phyloP scores from a whole-genome alignment of 106 monocot species.

The Phalaenopsis aphrodite region DNA sequence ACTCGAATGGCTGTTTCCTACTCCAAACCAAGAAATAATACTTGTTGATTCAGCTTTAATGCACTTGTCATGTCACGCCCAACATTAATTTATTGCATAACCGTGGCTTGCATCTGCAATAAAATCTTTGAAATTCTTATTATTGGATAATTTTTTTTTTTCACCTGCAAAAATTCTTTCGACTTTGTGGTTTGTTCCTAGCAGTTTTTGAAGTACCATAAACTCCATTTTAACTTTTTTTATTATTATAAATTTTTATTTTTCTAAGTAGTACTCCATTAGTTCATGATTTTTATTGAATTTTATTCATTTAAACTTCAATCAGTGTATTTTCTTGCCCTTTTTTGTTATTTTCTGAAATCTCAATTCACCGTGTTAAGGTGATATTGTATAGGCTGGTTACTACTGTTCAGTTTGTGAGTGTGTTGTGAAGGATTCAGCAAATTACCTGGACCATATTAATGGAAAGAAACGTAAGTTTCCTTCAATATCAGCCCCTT shows the following conservation, averaged over 20 bases:
- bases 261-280: background rate
- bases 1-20: no score
- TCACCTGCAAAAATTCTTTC: background rate
- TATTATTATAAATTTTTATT: background rate
- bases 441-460: conserved; percentile 95
- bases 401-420: conserved; percentile 96
- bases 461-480: conserved; percentile 98
- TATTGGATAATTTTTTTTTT: background rate
- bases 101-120: background rate
- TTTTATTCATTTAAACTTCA: background rate
- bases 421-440: conserved; percentile 99
- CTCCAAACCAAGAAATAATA: no score
- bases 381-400: conserved; percentile 60
- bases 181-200: background rate
- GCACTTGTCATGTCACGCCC: no score
- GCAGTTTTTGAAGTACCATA: background rate
- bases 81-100: background rate
- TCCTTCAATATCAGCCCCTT: background rate
- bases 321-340: background rate
- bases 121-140: background rate
- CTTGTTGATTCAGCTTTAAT: no score
- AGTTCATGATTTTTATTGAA: background rate
- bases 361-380: background rate
- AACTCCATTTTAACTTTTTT: background rate
- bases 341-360: background rate